These are phyloP conservation scores for Didymella exigua DNA, from an alignment of 2,329 filamentous ascomycete genomes.

Conservation along the genomic window DNA sequence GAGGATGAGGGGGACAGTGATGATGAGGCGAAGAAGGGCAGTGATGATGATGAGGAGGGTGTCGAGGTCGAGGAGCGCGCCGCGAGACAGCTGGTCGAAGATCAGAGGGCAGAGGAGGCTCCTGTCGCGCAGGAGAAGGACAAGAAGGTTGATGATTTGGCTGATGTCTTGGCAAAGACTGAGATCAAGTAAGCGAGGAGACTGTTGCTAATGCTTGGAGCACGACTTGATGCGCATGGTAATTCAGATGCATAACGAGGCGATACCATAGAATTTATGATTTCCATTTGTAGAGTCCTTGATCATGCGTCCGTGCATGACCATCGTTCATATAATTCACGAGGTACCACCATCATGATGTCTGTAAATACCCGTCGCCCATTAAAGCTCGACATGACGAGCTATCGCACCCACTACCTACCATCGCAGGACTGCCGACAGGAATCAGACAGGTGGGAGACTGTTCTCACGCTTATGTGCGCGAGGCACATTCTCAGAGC, in stretches of 20 bases:
- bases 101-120: constrained; percentile 74
- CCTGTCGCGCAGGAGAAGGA: constrained; percentile 74
- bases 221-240: neutral
- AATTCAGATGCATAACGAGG: constrained; percentile 7
- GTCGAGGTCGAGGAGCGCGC: constrained; percentile 50
- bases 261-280: constrained; percentile 19
- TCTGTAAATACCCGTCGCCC: neutral
- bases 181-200: constrained; percentile 39
- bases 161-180: constrained; percentile 76
- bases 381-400: too few relatives aligned
- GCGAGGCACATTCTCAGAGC: constrained; percentile 1
- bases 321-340: neutral
- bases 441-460: constrained; percentile 1
- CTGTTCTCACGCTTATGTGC: constrained; percentile 18
- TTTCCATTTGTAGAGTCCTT: neutral
- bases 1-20: constrained; percentile 77
- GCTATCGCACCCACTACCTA: too few relatives aligned
- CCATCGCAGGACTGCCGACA: neutral
- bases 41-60: constrained; percentile 70
- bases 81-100: constrained; percentile 66
- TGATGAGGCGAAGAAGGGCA: constrained; percentile 65
- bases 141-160: constrained; percentile 80
- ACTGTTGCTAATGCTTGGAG: neutral
- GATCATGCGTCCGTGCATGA: neutral
- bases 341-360: neutral